Base-by-base conservation (phyloP, 257 asterid genomes). In the Anisodus tanguticus region DNA sequence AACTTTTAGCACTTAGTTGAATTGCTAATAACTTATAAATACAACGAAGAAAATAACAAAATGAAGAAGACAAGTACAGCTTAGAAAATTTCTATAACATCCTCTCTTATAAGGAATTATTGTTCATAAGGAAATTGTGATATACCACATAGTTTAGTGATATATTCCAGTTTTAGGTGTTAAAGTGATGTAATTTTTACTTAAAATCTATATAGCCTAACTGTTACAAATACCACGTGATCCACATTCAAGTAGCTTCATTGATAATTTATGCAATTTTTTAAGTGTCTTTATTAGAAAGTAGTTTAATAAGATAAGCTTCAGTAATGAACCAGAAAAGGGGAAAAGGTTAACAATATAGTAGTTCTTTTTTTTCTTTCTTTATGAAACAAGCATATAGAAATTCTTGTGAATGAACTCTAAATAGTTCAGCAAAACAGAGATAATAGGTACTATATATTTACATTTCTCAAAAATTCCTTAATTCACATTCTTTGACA, bases 171-270 rank as follows among this genome's bases (percentile, higher is more conserved):
- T 69, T 69, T 16, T 17, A 41, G 54, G 78, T 41, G 78, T 41
- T 41, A 16, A 69, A 67, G 54, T 69, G 35, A 41, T 8, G 13
- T 41, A 31, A 8, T 69, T 39, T 16, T 41, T 16, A 69, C 26
- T 41, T 69, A 39, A 39, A 69, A 69, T n/a, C 41, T 49, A 41
- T 4, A 41, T 16, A 16, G 78, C 8, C 16, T 68, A 68, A 67
- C 74, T 67, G 49, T 35, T 67, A 67, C 74, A 67, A 35, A 49
- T 13, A 67, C 74, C 49, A 67, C 35, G 74, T 69, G 54, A 69
- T 8, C 78, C 54, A 69, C 78, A 68, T 39, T 15, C 35, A 69
- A 17, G 22, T 69, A 16, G 54, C 35, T 69, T 69, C 31, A 69
- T 16, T 69, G 78, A 69, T 41, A 69, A 41, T 7, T 39, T 17